Percentiles rank a stretch among this genome's conserved stretches.
These are phyloP conservation scores for Echinosophora koreensis DNA, from an alignment of 306 rosid genomes.

Conservation along the genomic window DNA sequence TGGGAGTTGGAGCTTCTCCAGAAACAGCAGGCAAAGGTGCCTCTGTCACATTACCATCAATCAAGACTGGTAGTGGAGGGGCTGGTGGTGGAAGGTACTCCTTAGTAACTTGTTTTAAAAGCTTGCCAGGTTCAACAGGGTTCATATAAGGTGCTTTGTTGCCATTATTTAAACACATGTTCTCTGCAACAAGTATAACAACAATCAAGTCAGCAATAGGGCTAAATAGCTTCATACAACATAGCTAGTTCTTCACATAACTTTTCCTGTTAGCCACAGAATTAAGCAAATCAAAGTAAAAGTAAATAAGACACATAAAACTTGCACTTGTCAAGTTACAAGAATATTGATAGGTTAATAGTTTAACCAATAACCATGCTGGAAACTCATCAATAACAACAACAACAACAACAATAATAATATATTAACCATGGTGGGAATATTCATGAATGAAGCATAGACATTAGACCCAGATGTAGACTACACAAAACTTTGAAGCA, in stretches of 20 bases:
- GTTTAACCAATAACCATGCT: background rate
- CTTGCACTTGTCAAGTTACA: background rate
- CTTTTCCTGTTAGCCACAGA: background rate
- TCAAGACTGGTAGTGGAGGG: conserved; percentile 69
- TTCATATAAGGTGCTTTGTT: conserved; percentile 62
- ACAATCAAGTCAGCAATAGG: conserved; percentile 35
- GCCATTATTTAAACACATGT: conserved; percentile 56
- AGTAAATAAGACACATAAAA: background rate
- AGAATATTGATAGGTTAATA: background rate
- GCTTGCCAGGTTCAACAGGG: conserved; percentile 67
- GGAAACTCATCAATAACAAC: background rate
- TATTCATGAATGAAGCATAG: background rate
- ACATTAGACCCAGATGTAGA: background rate
- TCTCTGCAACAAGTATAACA: conserved; percentile 64
- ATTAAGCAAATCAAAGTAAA: background rate
- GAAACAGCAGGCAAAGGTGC: conserved; percentile 70
- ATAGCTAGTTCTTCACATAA: background rate
- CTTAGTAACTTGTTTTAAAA: conserved; percentile 45
- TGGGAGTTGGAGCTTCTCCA: conserved; percentile 2
- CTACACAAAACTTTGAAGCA: background rate
- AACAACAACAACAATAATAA: no score
- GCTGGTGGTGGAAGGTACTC: conserved; percentile 62
- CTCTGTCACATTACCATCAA: conserved; percentile 60
- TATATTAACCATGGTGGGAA: background rate
- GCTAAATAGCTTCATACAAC: background rate